Percentiles rank a stretch among this genome's conserved stretches.
Conservation (phyloP, 1,139 yeast genomes). For the Barnettozyma hawaiiensis region DNA sequence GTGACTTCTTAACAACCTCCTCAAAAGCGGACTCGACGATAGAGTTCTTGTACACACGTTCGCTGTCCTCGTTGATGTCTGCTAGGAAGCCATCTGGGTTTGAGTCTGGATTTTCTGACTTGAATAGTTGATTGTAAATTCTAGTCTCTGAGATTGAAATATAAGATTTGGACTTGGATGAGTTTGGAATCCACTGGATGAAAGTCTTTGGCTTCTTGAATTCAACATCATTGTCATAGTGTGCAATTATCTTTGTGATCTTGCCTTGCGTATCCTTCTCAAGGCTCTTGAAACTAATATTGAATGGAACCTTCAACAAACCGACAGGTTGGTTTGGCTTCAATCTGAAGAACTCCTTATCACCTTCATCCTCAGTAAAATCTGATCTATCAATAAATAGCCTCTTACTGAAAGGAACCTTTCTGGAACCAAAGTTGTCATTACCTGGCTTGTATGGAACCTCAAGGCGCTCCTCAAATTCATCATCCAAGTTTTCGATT, state of each 20-base stretch:
- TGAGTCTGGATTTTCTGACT: slow-evolving; percentile 84
- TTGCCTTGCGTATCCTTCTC: slow-evolving; percentile 60
- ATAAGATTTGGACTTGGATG: slow-evolving; percentile 55
- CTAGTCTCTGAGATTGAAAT: slow-evolving; percentile 69
- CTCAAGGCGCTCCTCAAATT: slow-evolving; percentile 59
- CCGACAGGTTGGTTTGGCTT: slow-evolving; percentile 93
- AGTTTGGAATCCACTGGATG: slow-evolving; percentile 93
- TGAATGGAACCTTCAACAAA: slow-evolving; percentile 85
- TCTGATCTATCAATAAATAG: slow-evolving; percentile 84
- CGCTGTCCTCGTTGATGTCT: slow-evolving; percentile 79
- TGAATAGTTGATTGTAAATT: slow-evolving; percentile 81
- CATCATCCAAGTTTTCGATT: slow-evolving; percentile 76
- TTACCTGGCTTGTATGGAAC: slow-evolving; percentile 91
- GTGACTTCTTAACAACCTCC: slow-evolving; percentile 64
- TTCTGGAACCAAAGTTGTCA: slow-evolving; percentile 66
- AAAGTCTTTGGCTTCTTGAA: slow-evolving; percentile 66
- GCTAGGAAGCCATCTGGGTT: slow-evolving; percentile 84
- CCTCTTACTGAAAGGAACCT: slow-evolving; percentile 67
- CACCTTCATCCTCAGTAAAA: slow-evolving; percentile 64
- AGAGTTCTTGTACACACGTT: slow-evolving; percentile 58
- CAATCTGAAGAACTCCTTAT: slow-evolving; percentile 69
- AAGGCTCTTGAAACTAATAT: slow-evolving; percentile 64
- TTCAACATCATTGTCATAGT: slow-evolving; percentile 61
- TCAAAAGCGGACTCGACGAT: slow-evolving; percentile 74
- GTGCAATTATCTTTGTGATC: slow-evolving; percentile 66